Evolutionary conservation across 192 early-diverging fungal genomes (phyloP).

Genomic region (Coemansia asiatica): DNA sequence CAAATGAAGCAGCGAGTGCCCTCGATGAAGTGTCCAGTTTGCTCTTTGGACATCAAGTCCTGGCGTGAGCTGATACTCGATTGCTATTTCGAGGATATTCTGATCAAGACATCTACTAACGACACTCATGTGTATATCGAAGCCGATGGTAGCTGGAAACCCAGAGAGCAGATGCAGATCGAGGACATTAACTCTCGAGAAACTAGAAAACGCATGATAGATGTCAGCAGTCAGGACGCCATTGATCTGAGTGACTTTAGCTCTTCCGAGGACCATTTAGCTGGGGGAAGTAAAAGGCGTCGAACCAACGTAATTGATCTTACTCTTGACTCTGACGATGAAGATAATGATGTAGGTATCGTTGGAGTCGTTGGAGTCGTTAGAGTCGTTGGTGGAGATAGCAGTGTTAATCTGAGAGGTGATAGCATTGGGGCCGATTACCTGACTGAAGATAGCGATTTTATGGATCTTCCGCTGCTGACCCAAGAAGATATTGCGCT

Average conservation of each 20-base stretch:
- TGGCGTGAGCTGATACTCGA: slow-evolving; percentile 68
- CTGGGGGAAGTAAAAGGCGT: slow-evolving; percentile 37
- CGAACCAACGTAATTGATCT: slow-evolving; percentile 65
- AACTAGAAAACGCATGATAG: slow-evolving; percentile 4
- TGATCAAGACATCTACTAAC: slow-evolving; percentile 22
- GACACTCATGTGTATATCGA: slow-evolving; percentile 50
- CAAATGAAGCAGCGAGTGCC: slow-evolving; percentile 67
- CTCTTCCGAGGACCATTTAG: neutral
- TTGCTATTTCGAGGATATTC: slow-evolving; percentile 58
- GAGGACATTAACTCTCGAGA: slow-evolving; percentile 37
- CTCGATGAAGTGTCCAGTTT: slow-evolving; percentile 77
- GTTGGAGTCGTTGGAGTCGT: neutral
- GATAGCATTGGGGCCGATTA: neutral
- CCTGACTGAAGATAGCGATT: neutral
- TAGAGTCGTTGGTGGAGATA: too few species aligned
- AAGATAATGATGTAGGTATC: slow-evolving; percentile 8
- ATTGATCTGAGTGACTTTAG: slow-evolving; percentile 37
- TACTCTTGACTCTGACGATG: slow-evolving; percentile 55
- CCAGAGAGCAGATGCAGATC: slow-evolving; percentile 37
- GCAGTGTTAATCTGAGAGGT: too few species aligned
- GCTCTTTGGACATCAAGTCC: slow-evolving; percentile 56
- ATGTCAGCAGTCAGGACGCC: slow-evolving; percentile 14
- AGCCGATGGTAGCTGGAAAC: slow-evolving; percentile 40
- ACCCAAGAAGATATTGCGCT: slow-evolving; percentile 45
- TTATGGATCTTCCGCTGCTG: slow-evolving; percentile 10